These are phyloP conservation scores for Globisporangium rhizosaccharum DNA, from an alignment of 352 stramenopile genomes.

Conservation along the genomic window DNA sequence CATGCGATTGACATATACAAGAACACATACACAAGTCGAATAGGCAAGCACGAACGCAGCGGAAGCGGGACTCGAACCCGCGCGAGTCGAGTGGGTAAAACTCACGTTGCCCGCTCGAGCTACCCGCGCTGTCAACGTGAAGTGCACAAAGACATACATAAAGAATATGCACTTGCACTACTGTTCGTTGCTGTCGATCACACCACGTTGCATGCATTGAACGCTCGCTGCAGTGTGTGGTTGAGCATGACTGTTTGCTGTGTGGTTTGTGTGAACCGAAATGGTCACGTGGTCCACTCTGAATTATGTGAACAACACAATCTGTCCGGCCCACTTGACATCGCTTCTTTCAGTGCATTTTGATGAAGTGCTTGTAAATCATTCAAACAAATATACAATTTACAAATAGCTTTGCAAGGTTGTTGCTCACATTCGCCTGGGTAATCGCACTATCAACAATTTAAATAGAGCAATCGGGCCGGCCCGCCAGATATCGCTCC, in stretches of 20 bases:
- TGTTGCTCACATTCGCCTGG: background rate
- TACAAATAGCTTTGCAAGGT: background rate
- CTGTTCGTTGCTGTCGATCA: background rate
- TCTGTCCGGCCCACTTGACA: too few species aligned
- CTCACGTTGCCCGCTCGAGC: constrained; percentile 7
- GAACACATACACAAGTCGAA: constrained; percentile 5
- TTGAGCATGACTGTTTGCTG: background rate
- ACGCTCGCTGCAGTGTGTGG: background rate
- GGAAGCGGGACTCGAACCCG: constrained; percentile 56
- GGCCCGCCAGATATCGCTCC: background rate
- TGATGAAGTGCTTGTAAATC: background rate
- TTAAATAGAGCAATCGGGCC: background rate
- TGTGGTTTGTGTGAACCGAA: background rate
- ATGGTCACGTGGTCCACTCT: too few species aligned
- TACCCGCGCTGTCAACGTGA: background rate
- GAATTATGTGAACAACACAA: background rate
- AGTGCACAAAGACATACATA: background rate
- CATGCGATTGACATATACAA: constrained; percentile 34
- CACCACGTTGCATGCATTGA: background rate
- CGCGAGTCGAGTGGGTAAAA: constrained; percentile 10
- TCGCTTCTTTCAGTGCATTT: background rate
- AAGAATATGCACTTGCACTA: constrained; percentile 1
- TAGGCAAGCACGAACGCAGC: background rate
- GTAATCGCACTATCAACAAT: background rate
- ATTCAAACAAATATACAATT: background rate